Base-by-base conservation (phyloP, 306 rosid genomes). In the Rosa multiflora region DNA sequence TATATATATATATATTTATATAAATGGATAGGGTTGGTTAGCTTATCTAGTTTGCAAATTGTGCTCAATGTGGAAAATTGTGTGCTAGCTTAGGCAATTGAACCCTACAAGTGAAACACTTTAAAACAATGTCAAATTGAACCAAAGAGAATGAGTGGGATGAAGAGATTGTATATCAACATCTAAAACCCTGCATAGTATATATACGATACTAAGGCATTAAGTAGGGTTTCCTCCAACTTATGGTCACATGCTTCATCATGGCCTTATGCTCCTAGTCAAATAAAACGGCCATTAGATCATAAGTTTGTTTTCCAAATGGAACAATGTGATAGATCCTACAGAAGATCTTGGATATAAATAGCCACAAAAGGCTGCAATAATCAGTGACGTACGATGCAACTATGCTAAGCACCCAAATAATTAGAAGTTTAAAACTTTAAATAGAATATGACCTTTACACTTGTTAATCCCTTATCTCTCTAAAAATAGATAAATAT, bases 1-100 rank as follows among this genome's bases (percentile, higher is more conserved):
- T 26, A 26, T 26, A 26, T 26, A 26, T 26, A 26, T 26, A 26
- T 26, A 26, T 26, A 26, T 26, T 0, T 26, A 26, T 26, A 26
- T 26, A 26, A 26, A 53, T 17, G 14, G 83, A 59, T 59, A 23
- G 72, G 72, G 47, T 68, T 44, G 44, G 26, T 6, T 63, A 48
- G 74, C 76, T 82, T 72, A 66, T 77, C 85, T 3, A 51, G 64
- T 53, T 8, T 70, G 81, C 82, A 77, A 72, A 77, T 82, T 51
- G 81, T 5, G 20, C 58, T 44, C 69, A 51, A 71, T 73, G 79
- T 73, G 40, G 74, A 55, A 79, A 76, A 76, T 76, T 43, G 81
- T 77, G 75, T 66, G 75, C 70, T 53, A 46, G 8, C 2, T 44
- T 44, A 53, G 80, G 58, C 63, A 12, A 76, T 59, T 66, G 80